These are phyloP conservation scores for Diaporthe humulicola DNA, from an alignment of 2,329 filamentous ascomycete species.

Conservation along the genomic window DNA sequence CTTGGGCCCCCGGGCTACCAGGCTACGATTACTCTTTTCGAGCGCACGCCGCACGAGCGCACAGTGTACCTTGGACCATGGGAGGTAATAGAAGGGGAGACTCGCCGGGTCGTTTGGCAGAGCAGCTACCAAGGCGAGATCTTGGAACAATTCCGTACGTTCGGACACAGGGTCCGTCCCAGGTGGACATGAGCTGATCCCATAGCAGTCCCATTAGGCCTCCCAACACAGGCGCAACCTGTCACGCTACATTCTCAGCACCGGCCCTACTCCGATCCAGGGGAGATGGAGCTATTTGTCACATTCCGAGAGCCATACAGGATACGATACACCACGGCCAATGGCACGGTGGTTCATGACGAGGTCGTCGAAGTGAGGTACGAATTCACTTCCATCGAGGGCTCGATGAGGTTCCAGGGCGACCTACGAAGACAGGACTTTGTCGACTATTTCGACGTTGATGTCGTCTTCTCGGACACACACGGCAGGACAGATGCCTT, in stretches of 20 bases:
- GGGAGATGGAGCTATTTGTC: conserved; percentile 63
- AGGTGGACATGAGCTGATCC: conserved; percentile 35
- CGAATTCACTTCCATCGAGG: conserved; percentile 63
- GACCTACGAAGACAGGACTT: conserved; percentile 62
- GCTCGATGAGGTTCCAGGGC: conserved; percentile 62
- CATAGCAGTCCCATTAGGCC: conserved; percentile 59
- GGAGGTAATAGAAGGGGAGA: conserved; percentile 62
- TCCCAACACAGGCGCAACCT: conserved; percentile 59
- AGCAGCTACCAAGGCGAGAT: conserved; percentile 66
- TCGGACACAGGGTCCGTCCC: background rate
- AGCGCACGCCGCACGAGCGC: conserved; percentile 61
- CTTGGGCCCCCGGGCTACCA: conserved; percentile 66
- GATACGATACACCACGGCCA: conserved; percentile 61
- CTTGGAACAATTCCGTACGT: conserved; percentile 64
- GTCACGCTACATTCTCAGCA: conserved; percentile 65
- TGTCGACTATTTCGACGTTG: conserved; percentile 65
- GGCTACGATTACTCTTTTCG: conserved; percentile 67
- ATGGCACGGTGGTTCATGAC: conserved; percentile 62
- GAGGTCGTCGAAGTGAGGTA: conserved; percentile 63
- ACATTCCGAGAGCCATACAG: conserved; percentile 63
- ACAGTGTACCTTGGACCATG: conserved; percentile 67
- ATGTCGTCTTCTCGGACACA: conserved; percentile 65
- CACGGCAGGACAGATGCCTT: conserved; percentile 63
- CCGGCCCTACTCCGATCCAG: conserved; percentile 63
- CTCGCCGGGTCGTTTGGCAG: conserved; percentile 65